Conservation (phyloP, 768 basidiomycete genomes). For the Dacryopinax primogenitus region DNA sequence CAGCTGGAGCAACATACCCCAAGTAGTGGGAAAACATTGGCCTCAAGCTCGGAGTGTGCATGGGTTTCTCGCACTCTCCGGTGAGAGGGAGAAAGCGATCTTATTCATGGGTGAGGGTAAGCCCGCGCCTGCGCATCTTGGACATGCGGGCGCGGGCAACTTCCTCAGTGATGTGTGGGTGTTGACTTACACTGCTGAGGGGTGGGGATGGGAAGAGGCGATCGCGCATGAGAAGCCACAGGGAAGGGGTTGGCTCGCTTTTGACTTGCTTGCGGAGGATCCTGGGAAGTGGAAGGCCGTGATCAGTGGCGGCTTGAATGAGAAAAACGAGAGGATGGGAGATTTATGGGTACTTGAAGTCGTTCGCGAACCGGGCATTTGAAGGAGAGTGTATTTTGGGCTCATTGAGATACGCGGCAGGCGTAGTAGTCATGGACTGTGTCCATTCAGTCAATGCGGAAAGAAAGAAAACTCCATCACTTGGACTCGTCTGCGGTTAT, state of each 20-base stretch:
- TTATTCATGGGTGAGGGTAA: conserved; percentile 32
- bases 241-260: conserved; percentile 36
- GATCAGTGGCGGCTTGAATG: conserved; percentile 31
- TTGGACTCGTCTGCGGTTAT: no score
- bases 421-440: no score
- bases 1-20: conserved; percentile 22
- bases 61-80: conserved; percentile 26
- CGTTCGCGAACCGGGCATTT: no score
- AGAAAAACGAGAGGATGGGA: background rate
- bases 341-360: background rate
- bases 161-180: conserved; percentile 34
- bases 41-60: conserved; percentile 30
- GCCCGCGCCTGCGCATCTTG: conserved; percentile 26
- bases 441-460: no score
- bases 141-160: conserved; percentile 32
- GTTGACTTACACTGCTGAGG: conserved; percentile 18
- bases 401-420: no score
- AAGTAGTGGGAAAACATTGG: conserved; percentile 22
- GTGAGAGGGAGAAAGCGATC: conserved; percentile 16
- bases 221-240: conserved; percentile 20
- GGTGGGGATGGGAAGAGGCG: conserved; percentile 24
- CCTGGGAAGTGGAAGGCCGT: conserved; percentile 24
- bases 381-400: no score
- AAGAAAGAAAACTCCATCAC: no score
- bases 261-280: conserved; percentile 21